phyloP scores from a whole-genome alignment of 352 stramenopile genomes.

The Phytopythium mirpurense region DNA sequence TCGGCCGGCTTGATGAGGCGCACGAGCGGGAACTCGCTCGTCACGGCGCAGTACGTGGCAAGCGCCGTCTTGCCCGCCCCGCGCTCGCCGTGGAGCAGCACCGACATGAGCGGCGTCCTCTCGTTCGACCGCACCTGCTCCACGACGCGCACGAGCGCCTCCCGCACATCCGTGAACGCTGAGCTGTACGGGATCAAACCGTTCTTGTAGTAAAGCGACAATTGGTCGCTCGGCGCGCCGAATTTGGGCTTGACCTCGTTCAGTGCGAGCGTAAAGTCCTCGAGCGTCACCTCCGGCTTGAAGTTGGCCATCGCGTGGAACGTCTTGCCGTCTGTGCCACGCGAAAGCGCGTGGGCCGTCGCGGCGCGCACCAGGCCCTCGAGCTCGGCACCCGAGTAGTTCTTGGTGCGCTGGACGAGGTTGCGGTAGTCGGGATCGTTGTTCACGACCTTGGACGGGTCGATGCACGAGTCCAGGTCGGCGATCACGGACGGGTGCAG shows the following conservation, averaged over 20 bases:
- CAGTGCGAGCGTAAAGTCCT: constrained; percentile 95
- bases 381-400: constrained; percentile 98
- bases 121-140: constrained; percentile 93
- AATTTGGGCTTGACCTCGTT: constrained; percentile 98
- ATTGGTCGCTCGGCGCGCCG: constrained; percentile 91
- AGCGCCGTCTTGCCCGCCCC: constrained; percentile 96
- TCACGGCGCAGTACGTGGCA: constrained; percentile 94
- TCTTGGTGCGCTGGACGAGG: constrained; percentile 96
- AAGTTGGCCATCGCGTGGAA: constrained; percentile 81
- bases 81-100: constrained; percentile 94
- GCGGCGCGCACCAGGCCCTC: constrained; percentile 97
- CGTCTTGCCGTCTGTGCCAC: constrained; percentile 77
- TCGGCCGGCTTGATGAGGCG: constrained; percentile 97
- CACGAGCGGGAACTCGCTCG: constrained; percentile 97
- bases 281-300: constrained; percentile 73
- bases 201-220: constrained; percentile 94
- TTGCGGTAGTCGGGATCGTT: constrained; percentile 81
- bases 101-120: constrained; percentile 96
- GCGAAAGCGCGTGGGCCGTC: constrained; percentile 78
- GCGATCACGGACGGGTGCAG: constrained; percentile 67
- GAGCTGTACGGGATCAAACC: constrained; percentile 95
- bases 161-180: constrained; percentile 92
- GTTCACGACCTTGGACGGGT: constrained; percentile 54
- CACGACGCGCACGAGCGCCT: constrained; percentile 90
- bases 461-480: constrained; percentile 69